A percentile compares a stretch with the other conserved stretches of the same genome.
These are phyloP conservation scores for Trichoderma sp. DNA, from an alignment of 2,329 filamentous ascomycete genomes.

Conservation along the genomic window DNA sequence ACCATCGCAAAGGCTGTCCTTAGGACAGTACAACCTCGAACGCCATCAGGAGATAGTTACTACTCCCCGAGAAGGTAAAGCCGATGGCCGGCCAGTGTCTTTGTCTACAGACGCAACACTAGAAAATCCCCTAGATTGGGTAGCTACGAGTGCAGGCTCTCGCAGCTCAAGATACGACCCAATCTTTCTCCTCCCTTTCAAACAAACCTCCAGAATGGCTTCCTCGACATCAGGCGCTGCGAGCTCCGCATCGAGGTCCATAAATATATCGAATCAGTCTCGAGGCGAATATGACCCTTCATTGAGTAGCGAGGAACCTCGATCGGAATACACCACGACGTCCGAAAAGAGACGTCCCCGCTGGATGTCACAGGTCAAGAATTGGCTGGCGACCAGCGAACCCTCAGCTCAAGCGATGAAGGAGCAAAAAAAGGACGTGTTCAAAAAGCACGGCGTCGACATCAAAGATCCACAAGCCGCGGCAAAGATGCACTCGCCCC, in stretches of 20 bases:
- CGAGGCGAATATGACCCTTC: constrained; percentile 28
- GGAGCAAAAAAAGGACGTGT: constrained; percentile 44
- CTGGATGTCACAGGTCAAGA: constrained; percentile 46
- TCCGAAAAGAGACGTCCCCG: constrained; percentile 29
- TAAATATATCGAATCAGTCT: constrained; percentile 23
- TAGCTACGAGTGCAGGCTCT: background rate
- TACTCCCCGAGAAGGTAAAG: background rate
- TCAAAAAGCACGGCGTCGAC: constrained; percentile 44
- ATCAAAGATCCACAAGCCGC: constrained; percentile 44
- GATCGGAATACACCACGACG: background rate
- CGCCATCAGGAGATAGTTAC: background rate
- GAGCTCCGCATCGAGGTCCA: background rate
- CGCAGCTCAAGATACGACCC: background rate
- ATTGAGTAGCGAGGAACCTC: constrained; percentile 25
- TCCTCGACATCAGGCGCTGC: background rate
- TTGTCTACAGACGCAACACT: background rate
- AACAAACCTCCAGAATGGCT: constrained; percentile 1
- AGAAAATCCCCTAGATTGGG: constrained; percentile 10
- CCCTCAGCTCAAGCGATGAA: constrained; percentile 50
- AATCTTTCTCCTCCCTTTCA: background rate
- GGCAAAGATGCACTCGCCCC: constrained; percentile 47
- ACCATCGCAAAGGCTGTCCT: background rate
- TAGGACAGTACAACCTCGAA: background rate
- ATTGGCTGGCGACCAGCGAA: constrained; percentile 49
- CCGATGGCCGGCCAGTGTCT: constrained; percentile 4